A percentile compares a stretch with the other conserved stretches of the same genome.
phyloP scores from a whole-genome alignment of 768 basidiomycete species.

The Trametes sanguinea region DNA sequence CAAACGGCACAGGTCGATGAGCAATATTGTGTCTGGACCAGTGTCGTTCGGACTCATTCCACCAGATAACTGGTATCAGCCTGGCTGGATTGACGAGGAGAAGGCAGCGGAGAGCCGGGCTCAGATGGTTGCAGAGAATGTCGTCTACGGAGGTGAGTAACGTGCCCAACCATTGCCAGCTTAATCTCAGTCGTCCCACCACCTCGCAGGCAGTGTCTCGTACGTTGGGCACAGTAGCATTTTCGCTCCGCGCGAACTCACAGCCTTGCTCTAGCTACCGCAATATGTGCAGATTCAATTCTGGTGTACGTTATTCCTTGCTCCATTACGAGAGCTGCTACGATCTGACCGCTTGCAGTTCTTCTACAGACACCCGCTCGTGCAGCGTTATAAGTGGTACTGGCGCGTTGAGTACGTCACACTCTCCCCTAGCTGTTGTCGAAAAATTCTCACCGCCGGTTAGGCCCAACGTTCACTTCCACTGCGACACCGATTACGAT shows the following conservation, averaged over 20 bases:
- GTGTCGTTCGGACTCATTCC: constrained; percentile 61
- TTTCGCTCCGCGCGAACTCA: neutral
- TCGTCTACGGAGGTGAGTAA: constrained; percentile 52
- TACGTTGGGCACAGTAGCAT: constrained; percentile 26
- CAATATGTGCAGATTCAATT: constrained; percentile 81
- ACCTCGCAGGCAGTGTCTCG: constrained; percentile 43
- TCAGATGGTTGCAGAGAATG: constrained; percentile 48
- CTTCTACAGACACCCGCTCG: constrained; percentile 69
- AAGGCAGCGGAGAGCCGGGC: constrained; percentile 54
- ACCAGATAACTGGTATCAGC: constrained; percentile 67
- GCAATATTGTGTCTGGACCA: constrained; percentile 34
- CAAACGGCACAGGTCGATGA: constrained; percentile 22
- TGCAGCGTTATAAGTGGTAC: constrained; percentile 70
- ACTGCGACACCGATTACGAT: constrained; percentile 63
- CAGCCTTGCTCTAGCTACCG: constrained; percentile 46
- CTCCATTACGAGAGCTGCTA: neutral
- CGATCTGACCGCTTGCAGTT: constrained; percentile 12
- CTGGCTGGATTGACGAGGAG: constrained; percentile 71
- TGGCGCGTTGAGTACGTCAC: constrained; percentile 67
- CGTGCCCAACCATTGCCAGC: neutral
- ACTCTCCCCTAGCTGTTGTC: neutral
- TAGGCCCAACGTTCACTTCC: constrained; percentile 71
- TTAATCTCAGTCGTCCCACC: neutral
- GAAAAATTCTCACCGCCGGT: constrained; percentile 49
- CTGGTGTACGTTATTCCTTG: constrained; percentile 47